Base-by-base conservation (phyloP, 2,329 filamentous ascomycete genomes). In the Bipolaris victoriae region DNA sequence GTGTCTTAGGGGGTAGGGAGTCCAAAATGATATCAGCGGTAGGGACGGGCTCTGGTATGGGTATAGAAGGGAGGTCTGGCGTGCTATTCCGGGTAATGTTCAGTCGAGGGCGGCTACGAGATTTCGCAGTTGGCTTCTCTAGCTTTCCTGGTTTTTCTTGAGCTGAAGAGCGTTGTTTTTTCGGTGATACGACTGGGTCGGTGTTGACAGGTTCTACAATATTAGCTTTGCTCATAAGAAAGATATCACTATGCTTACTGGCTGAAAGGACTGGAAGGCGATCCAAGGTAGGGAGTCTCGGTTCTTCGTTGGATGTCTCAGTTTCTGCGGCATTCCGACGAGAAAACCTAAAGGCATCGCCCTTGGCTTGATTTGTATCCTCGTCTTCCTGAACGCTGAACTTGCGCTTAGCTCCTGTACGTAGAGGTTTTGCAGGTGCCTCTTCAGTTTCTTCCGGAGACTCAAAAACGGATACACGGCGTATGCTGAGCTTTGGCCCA, bases 351-450 rank as follows among this genome's bases (percentile, higher is more conserved):
- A 84, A 83, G 26, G 78, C 73, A 18, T 80, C 81, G 6, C 63
- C 46, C 40, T 69, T 64, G 36, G 61, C 24, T 7, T 70, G 68
- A 24, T 63, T 67, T 41, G 64, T 64, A 24, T 80, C 79, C 18
- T 83, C 81, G 10, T 80, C 80, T 37, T 86, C 83, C 39, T 82
- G 78, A 16, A 82, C 79, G 53, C 78, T 82, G 49, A 87, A 80
- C 67, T 87, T 87, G 47, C 85, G 79, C 73, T 87, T 87, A 22
- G 82, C 79, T 16, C 82, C 83, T 48, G 79, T 79, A 49, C 80
- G 79, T 3, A 78, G 64, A 4, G 72, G 46, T 53, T 72, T 73
- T 26, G 49, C 52, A 10, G 60, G 52, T 16, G 45, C 55, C 33
- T 71, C 70, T 60, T 76, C 69, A 43, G 67, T 45, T 2, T 73